Evolutionary conservation across 2,329 filamentous ascomycete species (phyloP).

Genomic region (Fusarium tupiense): DNA sequence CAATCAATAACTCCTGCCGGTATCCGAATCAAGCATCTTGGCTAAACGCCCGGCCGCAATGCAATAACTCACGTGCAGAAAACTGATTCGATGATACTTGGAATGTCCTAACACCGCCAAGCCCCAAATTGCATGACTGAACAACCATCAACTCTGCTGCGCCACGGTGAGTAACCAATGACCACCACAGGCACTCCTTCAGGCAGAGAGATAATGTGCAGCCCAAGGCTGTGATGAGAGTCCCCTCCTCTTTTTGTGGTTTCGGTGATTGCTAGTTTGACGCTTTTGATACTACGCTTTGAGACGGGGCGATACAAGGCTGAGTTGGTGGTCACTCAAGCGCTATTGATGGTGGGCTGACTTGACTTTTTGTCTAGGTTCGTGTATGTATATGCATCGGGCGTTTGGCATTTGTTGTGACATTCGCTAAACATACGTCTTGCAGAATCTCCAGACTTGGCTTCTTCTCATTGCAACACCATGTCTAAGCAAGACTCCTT

Average conservation of each 20-base stretch:
- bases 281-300: not conserved
- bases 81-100: not conserved
- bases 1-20: constrained; percentile 10
- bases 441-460: not conserved
- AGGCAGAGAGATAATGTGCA: constrained; percentile 17
- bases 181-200: not conserved
- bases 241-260: not conserved
- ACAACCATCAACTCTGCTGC: not conserved
- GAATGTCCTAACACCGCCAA: constrained; percentile 20
- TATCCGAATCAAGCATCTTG: constrained; percentile 23
- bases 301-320: constrained; percentile 17
- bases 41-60: constrained; percentile 18
- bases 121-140: constrained; percentile 18
- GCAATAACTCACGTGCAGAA: not conserved
- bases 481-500: constrained; percentile 33
- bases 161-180: constrained; percentile 15
- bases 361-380: constrained; percentile 7
- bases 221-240: constrained; percentile 6
- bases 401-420: constrained; percentile 1
- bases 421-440: not conserved
- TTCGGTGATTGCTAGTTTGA: constrained; percentile 12
- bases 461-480: not conserved
- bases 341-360: constrained; percentile 18
- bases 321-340: constrained; percentile 6
- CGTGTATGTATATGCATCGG: constrained; percentile 5